Evolutionary conservation across 352 stramenopile species (phyloP).

Genomic region (Globisporangium heterothallicum): DNA sequence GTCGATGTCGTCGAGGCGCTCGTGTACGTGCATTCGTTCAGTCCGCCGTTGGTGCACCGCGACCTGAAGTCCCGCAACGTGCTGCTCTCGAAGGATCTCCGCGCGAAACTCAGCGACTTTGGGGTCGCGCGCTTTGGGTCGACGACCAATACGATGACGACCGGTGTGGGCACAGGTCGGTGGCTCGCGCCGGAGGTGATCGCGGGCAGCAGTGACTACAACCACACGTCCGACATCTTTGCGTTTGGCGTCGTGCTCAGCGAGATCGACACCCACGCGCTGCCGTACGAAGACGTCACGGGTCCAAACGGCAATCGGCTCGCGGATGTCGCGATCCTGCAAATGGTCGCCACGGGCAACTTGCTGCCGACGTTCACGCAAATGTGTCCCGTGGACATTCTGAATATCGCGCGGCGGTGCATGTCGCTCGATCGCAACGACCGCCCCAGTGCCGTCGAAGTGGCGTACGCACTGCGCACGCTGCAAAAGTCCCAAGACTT

Average conservation of each 20-base stretch:
- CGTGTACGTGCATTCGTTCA: constrained; percentile 66
- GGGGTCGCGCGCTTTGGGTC: constrained; percentile 34
- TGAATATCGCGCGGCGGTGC: constrained; percentile 33
- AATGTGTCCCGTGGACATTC: constrained; percentile 33
- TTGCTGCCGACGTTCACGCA: constrained; percentile 35
- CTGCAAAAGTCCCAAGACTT: constrained; percentile 29
- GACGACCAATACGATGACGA: constrained; percentile 43
- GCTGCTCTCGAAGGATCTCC: constrained; percentile 27
- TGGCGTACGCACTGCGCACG: constrained; percentile 41
- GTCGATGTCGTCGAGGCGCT: constrained; percentile 56
- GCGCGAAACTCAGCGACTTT: constrained; percentile 45
- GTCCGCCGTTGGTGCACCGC: constrained; percentile 46
- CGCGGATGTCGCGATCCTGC: constrained; percentile 40
- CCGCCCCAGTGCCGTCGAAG: constrained; percentile 41
- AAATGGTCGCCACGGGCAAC: constrained; percentile 41
- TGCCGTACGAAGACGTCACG: constrained; percentile 41
- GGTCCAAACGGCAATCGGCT: constrained; percentile 24
- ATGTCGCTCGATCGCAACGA: constrained; percentile 27
- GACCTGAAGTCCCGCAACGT: constrained; percentile 59
- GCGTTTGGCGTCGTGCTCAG: constrained; percentile 44
- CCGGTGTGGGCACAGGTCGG: constrained; percentile 36
- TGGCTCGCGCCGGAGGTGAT: constrained; percentile 59
- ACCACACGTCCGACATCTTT: constrained; percentile 45
- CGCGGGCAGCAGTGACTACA: constrained; percentile 36
- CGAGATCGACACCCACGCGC: constrained; percentile 56